Evolutionary conservation across 805 yeast genomes (phyloP).

Genomic region (Ogataea sp.): DNA sequence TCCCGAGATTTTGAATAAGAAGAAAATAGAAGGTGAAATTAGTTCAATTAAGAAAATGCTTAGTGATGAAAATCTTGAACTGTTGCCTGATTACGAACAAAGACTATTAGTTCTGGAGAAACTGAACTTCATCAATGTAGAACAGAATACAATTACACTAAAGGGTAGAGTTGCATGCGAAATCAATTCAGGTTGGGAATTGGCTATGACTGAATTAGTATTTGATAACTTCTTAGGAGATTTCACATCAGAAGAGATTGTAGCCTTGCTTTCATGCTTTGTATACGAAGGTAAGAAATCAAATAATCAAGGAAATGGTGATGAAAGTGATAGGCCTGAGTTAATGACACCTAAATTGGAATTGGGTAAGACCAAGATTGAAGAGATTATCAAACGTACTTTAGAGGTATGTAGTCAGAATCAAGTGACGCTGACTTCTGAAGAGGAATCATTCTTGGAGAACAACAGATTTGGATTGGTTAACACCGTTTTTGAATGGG

Average conservation of each 20-base stretch:
- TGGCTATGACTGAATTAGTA: slow-evolving; percentile 80
- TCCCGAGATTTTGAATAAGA: slow-evolving; percentile 33
- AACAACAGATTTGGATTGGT: slow-evolving; percentile 82
- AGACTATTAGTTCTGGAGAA: slow-evolving; percentile 69
- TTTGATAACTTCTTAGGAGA: slow-evolving; percentile 89
- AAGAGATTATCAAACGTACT: slow-evolving; percentile 59
- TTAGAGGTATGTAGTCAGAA: slow-evolving; percentile 53
- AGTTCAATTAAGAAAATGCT: slow-evolving; percentile 49
- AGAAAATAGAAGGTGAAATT: slow-evolving; percentile 41
- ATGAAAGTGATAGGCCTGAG: slow-evolving; percentile 37
- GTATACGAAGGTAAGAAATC: slow-evolving; percentile 77
- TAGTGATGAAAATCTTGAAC: slow-evolving; percentile 81
- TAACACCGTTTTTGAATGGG: slow-evolving; percentile 97
- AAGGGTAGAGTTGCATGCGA: slow-evolving; percentile 96
- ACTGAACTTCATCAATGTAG: slow-evolving; percentile 73
- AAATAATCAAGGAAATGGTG: slow-evolving; percentile 24
- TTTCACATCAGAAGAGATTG: slow-evolving; percentile 92
- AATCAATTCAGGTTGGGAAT: slow-evolving; percentile 84
- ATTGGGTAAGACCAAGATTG: slow-evolving; percentile 57
- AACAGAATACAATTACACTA: slow-evolving; percentile 60
- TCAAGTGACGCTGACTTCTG: slow-evolving; percentile 71
- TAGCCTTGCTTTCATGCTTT: slow-evolving; percentile 86
- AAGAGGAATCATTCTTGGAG: slow-evolving; percentile 78
- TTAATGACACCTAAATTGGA: slow-evolving; percentile 70
- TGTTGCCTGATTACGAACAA: slow-evolving; percentile 90